Conservation (phyloP, 768 basidiomycete genomes). For the Amanita jacksonii region DNA sequence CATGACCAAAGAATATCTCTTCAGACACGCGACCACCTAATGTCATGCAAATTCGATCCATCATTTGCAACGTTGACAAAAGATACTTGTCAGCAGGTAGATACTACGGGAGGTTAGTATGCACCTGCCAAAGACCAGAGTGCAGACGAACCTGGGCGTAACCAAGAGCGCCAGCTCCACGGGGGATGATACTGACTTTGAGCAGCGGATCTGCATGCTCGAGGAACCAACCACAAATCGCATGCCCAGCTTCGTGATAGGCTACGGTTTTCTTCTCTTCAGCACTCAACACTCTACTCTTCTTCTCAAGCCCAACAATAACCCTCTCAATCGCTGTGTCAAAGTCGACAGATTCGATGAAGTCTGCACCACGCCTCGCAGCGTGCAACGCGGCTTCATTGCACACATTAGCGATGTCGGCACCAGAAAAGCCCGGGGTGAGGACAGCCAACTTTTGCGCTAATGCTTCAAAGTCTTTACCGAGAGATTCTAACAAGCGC, state of each 20-base stretch:
- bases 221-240: conserved; percentile 96
- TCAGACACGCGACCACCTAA: conserved; percentile 96
- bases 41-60: conserved; percentile 97
- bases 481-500: conserved; percentile 48
- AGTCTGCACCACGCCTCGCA: conserved; percentile 74
- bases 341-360: conserved; percentile 77
- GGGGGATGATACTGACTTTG: conserved; percentile 97
- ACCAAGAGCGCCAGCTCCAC: conserved; percentile 90
- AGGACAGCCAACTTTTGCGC: conserved; percentile 93
- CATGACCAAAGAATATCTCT: conserved; percentile 91
- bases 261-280: conserved; percentile 99
- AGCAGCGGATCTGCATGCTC: conserved; percentile 95
- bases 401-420: conserved; percentile 98
- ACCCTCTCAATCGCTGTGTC: conserved; percentile 98
- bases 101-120: conserved; percentile 43
- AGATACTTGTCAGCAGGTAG: conserved; percentile 94
- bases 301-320: conserved; percentile 93
- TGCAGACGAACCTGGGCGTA: conserved; percentile 71
- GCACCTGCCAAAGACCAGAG: background rate
- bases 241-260: conserved; percentile 98
- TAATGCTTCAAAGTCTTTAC: conserved; percentile 42
- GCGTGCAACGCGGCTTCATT: conserved; percentile 97
- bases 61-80: conserved; percentile 88
- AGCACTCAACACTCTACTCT: conserved; percentile 83
- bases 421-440: conserved; percentile 97